Base-by-base conservation (phyloP, 441 rosid genomes). In the Aquilaria agallochum region DNA sequence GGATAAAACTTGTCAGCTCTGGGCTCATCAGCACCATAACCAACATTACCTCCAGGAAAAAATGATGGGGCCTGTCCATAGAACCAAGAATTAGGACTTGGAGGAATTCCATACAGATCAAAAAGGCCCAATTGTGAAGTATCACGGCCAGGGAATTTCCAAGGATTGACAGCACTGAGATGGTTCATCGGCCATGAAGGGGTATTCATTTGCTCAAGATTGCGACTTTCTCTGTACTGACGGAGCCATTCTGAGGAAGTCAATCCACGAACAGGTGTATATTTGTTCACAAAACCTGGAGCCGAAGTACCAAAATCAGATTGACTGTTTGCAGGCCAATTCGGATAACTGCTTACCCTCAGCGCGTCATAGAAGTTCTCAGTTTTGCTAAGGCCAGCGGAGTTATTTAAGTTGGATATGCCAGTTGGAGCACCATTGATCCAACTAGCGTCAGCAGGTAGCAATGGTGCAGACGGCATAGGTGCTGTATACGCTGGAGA, bases 161-260 rank as follows among this genome's bases (percentile, higher is more conserved):
- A 67, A 34, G 74, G 50, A 70, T 58, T 69, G 66, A 77, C 69
- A 30, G 85, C 62, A 55, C 76, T 67, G 50, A 70, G 76, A 36
- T 68, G 53, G 68, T 74, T 74, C 52, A 61, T 70, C 8, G 81
- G 73, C 81, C 73, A 53, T 33, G 63, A 49, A 46, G 67, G 77
- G 66, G 31, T 40, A 42, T 70, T 74, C 49, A 59, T 61, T 11
- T 66, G 69, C 50, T 78, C 80, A 69, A 76, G 83, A 69, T 79
- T 83, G 44, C 74, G 79, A 53, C 74, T 86, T 71, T 86, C 92
- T 75, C 99, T 86, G 70, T 89, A 91, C 47, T 88, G 83, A 11
- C 92, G 90, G 63, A 94, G 95, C 99, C 99, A 94, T 74, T 91
- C 97, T 0, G 99, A 87, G 64, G 97, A 91, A 57, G 83, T 77